Evolutionary conservation across 2,329 filamentous ascomycete genomes (phyloP), one percentile per base, ranked within the genome.

Genomic region (Cercospora canescens): DNA sequence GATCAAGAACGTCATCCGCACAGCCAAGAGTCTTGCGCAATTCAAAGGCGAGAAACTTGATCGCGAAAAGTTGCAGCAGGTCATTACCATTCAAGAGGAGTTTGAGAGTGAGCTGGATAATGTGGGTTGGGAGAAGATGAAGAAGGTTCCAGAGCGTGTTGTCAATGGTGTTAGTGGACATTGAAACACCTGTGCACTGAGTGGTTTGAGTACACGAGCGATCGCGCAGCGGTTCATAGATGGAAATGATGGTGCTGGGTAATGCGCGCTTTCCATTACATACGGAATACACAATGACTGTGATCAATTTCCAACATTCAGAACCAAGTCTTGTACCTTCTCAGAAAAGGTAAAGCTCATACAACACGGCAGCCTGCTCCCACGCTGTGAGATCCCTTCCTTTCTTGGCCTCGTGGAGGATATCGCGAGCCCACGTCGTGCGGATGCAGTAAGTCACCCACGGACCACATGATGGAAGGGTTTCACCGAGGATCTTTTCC

Each of bases 1-100:
- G 68, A 74, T 76, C 63, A 75, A 75, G 69, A 76, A 76, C 59
- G 72, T 72, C 35, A 71, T 74, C 39, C 62, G 71, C 3, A 75
- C 71, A 28, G 73, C 73, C 26, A 73, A 70, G 67, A 67, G 65
- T 48, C 59, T 76, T 35, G 72, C 73, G 26, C 66, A 72, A 60
- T 72, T 69, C 48, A 63, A 69, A 28, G 69, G 66, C 3, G 62
- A 69, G 62, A 63, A 67, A 63, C 50, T 75, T 52, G 67, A 73
- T 67, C 56, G 59, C 30, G 55, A 37, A 56, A 71, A 70, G 37
- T 59, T 74, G 48, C 63, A 71, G 70, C 72, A 75, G 62, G 73
- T 75, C 32, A 71, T 73, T 39, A 41, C 54, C n/a, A 72, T 73
- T 54, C 72, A 74, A 45, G 65, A 70, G 58, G 71, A 72, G 60